Percentiles rank a stretch among this genome's conserved stretches.
Conservation (phyloP, 306 rosid genomes). For the Herpetospermum pedunculosum region DNA sequence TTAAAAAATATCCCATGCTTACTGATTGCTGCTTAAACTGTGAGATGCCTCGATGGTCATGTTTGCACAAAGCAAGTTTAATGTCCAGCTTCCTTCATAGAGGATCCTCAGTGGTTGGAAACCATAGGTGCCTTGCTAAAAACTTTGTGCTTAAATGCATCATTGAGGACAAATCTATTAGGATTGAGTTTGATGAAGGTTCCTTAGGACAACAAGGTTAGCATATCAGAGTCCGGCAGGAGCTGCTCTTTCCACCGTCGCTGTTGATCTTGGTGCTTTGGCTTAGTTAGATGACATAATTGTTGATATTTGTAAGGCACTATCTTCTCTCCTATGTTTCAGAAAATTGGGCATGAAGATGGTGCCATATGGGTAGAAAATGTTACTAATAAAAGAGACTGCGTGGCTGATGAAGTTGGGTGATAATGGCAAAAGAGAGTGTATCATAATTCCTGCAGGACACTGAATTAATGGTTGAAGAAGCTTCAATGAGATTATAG, state of each 20-base stretch:
- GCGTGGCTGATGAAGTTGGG: no score
- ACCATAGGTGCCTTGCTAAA: not conserved
- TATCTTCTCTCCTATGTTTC: not conserved
- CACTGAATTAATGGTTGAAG: not conserved
- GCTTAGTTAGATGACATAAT: not conserved
- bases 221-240: not conserved
- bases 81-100: not conserved
- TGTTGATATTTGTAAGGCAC: not conserved
- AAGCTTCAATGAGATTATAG: not conserved
- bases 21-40: not conserved
- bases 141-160: not conserved
- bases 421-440: not conserved
- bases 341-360: not conserved
- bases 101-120: not conserved
- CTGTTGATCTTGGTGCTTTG: not conserved
- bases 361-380: not conserved
- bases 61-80: not conserved
- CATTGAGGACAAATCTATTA: not conserved
- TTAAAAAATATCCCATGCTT: not conserved
- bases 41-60: not conserved
- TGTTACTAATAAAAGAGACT: not conserved
- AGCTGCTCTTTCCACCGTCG: not conserved
- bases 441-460: not conserved
- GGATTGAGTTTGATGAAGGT: not conserved
- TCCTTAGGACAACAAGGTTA: not conserved